Evolutionary conservation across 1,284 basidiomycete species (phyloP).

Genomic region (Sanghuangporus baumii): DNA sequence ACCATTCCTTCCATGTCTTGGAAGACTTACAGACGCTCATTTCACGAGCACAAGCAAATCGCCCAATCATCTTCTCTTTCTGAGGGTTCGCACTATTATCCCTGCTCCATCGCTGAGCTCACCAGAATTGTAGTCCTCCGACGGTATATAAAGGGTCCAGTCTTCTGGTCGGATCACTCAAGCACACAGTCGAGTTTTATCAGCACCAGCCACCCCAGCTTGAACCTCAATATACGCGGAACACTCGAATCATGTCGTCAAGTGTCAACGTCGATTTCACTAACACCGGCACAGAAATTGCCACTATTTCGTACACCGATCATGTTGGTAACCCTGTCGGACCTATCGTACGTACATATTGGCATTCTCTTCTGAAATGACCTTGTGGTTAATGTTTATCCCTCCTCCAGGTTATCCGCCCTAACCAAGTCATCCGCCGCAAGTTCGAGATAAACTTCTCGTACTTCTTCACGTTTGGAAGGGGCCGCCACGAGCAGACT

Average conservation of each 20-base stretch:
- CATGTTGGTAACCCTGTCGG: neutral
- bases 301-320: slow-evolving; percentile 3
- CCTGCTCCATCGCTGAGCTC: neutral
- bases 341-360: neutral
- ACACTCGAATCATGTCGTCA: neutral
- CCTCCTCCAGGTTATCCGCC: neutral
- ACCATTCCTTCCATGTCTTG: neutral
- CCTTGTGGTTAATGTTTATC: neutral
- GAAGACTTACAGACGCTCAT: neutral
- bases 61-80: neutral
- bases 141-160: too few species aligned
- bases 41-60: neutral
- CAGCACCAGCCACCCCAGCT: neutral
- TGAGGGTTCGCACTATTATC: neutral
- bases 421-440: slow-evolving; percentile 5
- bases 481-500: neutral
- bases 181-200: neutral
- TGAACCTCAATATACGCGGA: neutral
- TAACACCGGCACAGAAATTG: slow-evolving; percentile 6
- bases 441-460: slow-evolving; percentile 4
- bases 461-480: neutral
- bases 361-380: neutral
- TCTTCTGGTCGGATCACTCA: neutral
- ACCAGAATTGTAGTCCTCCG: too few species aligned
- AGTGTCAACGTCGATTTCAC: slow-evolving; percentile 7